Conservation (phyloP, 768 basidiomycete species). For the Phlegmacium glaucopus region DNA sequence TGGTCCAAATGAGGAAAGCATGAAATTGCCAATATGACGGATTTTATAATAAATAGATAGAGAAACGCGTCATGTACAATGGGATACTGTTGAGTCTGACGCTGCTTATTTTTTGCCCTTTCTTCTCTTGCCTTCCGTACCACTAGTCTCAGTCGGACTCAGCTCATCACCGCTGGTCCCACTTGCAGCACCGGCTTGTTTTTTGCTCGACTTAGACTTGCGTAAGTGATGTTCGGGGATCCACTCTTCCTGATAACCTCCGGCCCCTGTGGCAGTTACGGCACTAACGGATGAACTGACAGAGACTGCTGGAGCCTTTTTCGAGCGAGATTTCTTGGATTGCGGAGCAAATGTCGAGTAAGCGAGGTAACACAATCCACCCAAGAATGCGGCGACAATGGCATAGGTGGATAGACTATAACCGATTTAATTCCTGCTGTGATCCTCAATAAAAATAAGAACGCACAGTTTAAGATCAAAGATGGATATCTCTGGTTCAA, state of each 20-base stretch:
- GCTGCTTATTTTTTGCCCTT: slow-evolving; percentile 41
- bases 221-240: slow-evolving; percentile 87
- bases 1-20: too few species aligned
- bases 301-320: slow-evolving; percentile 37
- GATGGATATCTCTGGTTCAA: slow-evolving; percentile 75
- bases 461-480: slow-evolving; percentile 80
- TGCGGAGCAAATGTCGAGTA: slow-evolving; percentile 66
- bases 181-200: slow-evolving; percentile 41
- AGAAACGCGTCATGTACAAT: slow-evolving; percentile 7
- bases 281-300: slow-evolving; percentile 54
- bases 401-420: slow-evolving; percentile 64
- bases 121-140: slow-evolving; percentile 59
- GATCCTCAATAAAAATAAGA: slow-evolving; percentile 1
- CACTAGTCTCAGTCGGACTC: slow-evolving; percentile 64
- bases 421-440: not conserved
- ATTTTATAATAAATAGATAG: slow-evolving; percentile 2
- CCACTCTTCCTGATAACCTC: slow-evolving; percentile 86
- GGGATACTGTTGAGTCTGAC: slow-evolving; percentile 16
- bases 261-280: slow-evolving; percentile 61
- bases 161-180: slow-evolving; percentile 60
- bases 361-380: slow-evolving; percentile 59
- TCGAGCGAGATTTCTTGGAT: slow-evolving; percentile 52
- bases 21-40: too few species aligned
- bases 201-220: slow-evolving; percentile 53
- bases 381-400: slow-evolving; percentile 61